These are phyloP conservation scores for Calonectria pteridis DNA, from an alignment of 2,329 filamentous ascomycete species.

Conservation along the genomic window DNA sequence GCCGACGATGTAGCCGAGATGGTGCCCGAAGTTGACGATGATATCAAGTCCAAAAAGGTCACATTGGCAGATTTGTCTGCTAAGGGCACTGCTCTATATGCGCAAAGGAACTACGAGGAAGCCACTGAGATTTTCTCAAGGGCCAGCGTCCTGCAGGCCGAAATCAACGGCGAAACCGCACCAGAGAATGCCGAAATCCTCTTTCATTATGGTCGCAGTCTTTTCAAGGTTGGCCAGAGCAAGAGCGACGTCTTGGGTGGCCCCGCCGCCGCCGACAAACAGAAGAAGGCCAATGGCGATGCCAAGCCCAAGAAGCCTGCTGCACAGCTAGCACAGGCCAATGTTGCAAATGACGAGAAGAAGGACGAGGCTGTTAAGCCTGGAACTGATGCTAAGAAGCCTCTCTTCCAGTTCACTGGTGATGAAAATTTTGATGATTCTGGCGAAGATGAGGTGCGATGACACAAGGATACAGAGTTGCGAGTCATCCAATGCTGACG, in stretches of 20 bases:
- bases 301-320: constrained; percentile 54
- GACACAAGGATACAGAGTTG: background rate
- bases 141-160: constrained; percentile 89
- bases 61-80: constrained; percentile 83
- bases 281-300: constrained; percentile 53
- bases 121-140: constrained; percentile 90
- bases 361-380: constrained; percentile 54
- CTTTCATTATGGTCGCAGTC: constrained; percentile 91
- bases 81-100: constrained; percentile 86
- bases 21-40: constrained; percentile 53
- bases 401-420: constrained; percentile 91
- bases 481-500: constrained; percentile 21
- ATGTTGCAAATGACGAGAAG: constrained; percentile 57
- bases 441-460: constrained; percentile 74
- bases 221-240: constrained; percentile 93
- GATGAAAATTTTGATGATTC: constrained; percentile 94
- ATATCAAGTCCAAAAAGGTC: constrained; percentile 67
- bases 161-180: constrained; percentile 92
- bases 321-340: constrained; percentile 59
- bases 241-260: constrained; percentile 96
- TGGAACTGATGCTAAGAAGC: constrained; percentile 68
- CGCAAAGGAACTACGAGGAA: constrained; percentile 87
- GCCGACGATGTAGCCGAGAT: constrained; percentile 30
- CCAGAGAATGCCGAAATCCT: constrained; percentile 93
- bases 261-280: constrained; percentile 71